A percentile compares a stretch with the other conserved stretches of the same genome.
phyloP scores from a whole-genome alignment of 148 eudicot species.

The Bassia scoparia region DNA sequence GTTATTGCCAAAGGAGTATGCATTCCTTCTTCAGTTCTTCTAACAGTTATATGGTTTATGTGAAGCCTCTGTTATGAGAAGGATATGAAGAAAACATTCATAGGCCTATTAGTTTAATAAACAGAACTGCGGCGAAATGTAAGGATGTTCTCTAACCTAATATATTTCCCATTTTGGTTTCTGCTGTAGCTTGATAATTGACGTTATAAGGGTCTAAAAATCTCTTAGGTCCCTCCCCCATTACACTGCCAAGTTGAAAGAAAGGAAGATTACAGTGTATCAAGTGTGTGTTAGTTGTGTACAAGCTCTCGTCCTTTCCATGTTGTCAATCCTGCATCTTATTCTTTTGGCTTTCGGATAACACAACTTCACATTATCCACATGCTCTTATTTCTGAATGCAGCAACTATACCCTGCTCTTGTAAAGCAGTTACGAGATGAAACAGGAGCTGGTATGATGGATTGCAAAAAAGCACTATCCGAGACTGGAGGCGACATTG shows the following conservation, averaged over 20 bases:
- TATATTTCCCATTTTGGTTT: background rate
- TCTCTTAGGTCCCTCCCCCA: background rate
- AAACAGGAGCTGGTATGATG: conserved; percentile 99
- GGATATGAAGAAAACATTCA: background rate
- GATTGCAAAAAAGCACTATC: conserved; percentile 93
- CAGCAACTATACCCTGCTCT: conserved; percentile 72
- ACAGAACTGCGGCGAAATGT: background rate
- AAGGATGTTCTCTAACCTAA: background rate
- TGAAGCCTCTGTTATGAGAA: background rate
- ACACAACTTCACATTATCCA: background rate
- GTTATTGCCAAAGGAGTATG: background rate
- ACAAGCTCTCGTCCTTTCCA: background rate
- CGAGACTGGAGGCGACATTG: conserved; percentile 74
- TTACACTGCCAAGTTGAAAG: conserved; percentile 7
- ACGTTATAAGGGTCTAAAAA: conserved; percentile 3
- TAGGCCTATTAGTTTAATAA: background rate
- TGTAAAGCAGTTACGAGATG: conserved; percentile 87
- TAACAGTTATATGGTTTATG: background rate
- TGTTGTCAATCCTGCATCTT: background rate
- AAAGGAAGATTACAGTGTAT: background rate
- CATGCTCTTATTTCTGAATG: conserved; percentile 14
- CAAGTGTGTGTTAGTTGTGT: background rate
- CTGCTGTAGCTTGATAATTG: background rate
- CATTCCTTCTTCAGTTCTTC: background rate
- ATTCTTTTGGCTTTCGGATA: background rate